A percentile compares a stretch with the other conserved stretches of the same genome.
These are phyloP conservation scores for Pythium aphanidermatum DNA, from an alignment of 352 stramenopile species.

Conservation along the genomic window DNA sequence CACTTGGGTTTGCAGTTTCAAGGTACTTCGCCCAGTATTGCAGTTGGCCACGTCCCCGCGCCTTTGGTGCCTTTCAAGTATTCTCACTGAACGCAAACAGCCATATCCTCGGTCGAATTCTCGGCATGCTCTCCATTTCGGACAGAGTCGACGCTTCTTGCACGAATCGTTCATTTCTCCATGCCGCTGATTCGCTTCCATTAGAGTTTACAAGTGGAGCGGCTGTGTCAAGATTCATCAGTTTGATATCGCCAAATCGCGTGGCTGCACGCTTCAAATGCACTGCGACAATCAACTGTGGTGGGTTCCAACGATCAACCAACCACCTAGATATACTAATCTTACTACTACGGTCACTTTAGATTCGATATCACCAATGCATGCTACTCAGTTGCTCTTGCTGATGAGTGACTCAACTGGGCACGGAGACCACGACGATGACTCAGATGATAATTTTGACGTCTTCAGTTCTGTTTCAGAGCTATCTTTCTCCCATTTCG, in stretches of 20 bases:
- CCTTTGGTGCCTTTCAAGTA: conserved; percentile 27
- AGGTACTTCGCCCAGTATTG: conserved; percentile 37
- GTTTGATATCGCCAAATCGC: neutral
- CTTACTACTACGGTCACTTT: too few relatives aligned
- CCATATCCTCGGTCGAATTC: conserved; percentile 14
- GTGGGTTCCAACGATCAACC: conserved; percentile 3
- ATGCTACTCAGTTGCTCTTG: too few relatives aligned
- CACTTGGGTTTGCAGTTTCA: conserved; percentile 18
- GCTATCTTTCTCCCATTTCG: conserved; percentile 26
- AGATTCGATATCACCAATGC: too few relatives aligned
- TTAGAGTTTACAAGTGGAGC: neutral
- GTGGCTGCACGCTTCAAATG: conserved; percentile 3
- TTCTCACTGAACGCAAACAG: conserved; percentile 1
- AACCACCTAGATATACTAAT: too few relatives aligned
- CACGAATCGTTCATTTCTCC: conserved; percentile 6
- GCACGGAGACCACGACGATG: too few relatives aligned
- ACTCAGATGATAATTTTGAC: conserved; percentile 24
- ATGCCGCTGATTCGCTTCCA: conserved; percentile 3
- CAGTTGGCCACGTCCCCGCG: conserved; percentile 27
- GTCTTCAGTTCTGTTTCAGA: conserved; percentile 30
- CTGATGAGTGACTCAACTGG: conserved; percentile 30
- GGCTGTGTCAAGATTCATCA: conserved; percentile 1
- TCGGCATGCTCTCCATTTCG: conserved; percentile 10
- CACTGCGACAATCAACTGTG: neutral
- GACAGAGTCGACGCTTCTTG: conserved; percentile 10